Conservation (phyloP, 257 asterid species). For the Coffea canephora region DNA sequence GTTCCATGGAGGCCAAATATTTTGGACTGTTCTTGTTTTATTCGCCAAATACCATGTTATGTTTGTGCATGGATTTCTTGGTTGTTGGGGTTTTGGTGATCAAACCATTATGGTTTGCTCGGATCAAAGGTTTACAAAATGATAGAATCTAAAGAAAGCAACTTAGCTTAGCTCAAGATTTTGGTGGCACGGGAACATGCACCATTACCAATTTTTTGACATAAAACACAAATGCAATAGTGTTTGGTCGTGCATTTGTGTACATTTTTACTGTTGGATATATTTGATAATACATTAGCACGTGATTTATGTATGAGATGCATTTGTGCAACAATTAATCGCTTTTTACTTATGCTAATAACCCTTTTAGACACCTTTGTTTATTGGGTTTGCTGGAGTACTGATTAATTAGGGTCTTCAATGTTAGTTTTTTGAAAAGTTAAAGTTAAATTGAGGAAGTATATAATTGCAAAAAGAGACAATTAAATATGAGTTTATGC, state of each 20-base stretch:
- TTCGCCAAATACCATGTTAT: background rate
- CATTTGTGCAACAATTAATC: too few species aligned
- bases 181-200: background rate
- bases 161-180: background rate
- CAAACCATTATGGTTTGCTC: conserved; percentile 19
- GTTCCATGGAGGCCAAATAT: background rate
- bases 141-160: conserved; percentile 16
- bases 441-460: too few species aligned
- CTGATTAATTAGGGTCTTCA: too few species aligned
- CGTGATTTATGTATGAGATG: background rate
- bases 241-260: too few species aligned
- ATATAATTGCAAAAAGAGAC: too few species aligned
- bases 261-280: background rate
- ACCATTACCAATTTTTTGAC: background rate
- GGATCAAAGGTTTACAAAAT: conserved; percentile 14
- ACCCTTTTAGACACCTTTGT: too few species aligned
- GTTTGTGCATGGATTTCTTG: conserved; percentile 4
- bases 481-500: too few species aligned
- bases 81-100: conserved; percentile 11
- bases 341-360: too few species aligned
- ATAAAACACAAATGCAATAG: background rate
- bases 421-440: too few species aligned
- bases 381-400: too few species aligned
- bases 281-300: conserved; percentile 1
- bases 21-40: background rate